Percentiles rank a stretch among this genome's conserved stretches.
Evolutionary conservation across 1,139 yeast genomes (phyloP).

Genomic region (Yamadazyma kanchanaburiensis): DNA sequence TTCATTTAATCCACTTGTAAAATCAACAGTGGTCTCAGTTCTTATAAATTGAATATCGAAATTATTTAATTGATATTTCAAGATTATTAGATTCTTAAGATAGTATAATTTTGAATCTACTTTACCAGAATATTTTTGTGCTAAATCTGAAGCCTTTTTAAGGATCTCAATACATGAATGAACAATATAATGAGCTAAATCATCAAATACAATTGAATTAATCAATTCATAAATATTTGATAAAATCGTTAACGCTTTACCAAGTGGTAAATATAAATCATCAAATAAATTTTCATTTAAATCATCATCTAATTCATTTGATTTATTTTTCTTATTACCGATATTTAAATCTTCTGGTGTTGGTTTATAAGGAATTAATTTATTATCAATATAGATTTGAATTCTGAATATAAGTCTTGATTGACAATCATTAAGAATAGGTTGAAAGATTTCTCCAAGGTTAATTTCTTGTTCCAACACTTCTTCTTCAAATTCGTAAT

Average conservation of each 20-base stretch:
- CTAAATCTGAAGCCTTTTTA: constrained; percentile 47
- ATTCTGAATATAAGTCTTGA: constrained; percentile 75
- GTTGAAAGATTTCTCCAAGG: constrained; percentile 61
- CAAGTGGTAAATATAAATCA: constrained; percentile 71
- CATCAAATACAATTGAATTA: constrained; percentile 77
- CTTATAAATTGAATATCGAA: constrained; percentile 80
- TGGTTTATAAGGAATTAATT: constrained; percentile 65
- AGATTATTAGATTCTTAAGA: constrained; percentile 66
- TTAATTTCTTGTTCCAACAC: constrained; percentile 29
- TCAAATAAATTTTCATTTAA: constrained; percentile 40
- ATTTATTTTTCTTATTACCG: constrained; percentile 41
- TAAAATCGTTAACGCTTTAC: constrained; percentile 64
- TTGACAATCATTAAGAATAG: constrained; percentile 75
- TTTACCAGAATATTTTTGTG: constrained; percentile 36
- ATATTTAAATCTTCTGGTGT: constrained; percentile 63
- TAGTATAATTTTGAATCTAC: constrained; percentile 65
- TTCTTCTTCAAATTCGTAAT: constrained; percentile 58
- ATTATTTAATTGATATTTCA: constrained; percentile 67
- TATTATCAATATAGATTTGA: constrained; percentile 67
- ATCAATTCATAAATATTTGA: constrained; percentile 80
- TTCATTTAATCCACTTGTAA: constrained; percentile 65
- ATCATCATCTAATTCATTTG: constrained; percentile 25
- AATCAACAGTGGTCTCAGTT: constrained; percentile 73
- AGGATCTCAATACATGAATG: constrained; percentile 67
- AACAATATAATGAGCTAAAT: constrained; percentile 81